These are phyloP conservation scores for Saccharata proteae DNA, from an alignment of 2,329 filamentous ascomycete genomes.

Conservation along the genomic window DNA sequence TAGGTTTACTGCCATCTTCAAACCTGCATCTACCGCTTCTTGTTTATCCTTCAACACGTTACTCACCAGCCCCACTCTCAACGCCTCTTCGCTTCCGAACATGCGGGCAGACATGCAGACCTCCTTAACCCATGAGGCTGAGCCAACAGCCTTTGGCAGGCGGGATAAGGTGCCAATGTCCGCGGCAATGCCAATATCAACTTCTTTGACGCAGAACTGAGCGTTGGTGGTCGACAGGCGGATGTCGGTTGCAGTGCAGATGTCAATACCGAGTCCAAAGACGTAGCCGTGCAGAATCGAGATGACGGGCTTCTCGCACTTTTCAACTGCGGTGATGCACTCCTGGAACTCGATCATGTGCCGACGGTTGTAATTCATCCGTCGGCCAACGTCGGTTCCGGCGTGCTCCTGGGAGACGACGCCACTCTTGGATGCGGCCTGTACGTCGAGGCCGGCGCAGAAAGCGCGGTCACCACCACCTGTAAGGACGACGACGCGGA, in stretches of 20 bases:
- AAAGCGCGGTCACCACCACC: conserved; percentile 76
- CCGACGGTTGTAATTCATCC: conserved; percentile 39
- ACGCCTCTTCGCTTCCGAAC: conserved; percentile 57
- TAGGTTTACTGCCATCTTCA: conserved; percentile 53
- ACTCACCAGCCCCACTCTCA: conserved; percentile 58
- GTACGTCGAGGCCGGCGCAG: conserved; percentile 73
- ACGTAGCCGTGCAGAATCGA: conserved; percentile 22
- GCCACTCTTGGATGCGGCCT: conserved; percentile 48
- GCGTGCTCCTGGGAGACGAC: conserved; percentile 42
- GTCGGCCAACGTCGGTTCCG: conserved; percentile 33
- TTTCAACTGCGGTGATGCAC: conserved; percentile 63
- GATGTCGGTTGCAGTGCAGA: conserved; percentile 58
- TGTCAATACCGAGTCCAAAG: conserved; percentile 30
- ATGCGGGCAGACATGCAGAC: conserved; percentile 59
- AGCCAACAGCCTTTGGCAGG: conserved; percentile 61
- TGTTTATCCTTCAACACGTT: conserved; percentile 50
- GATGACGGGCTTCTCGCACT: conserved; percentile 58
- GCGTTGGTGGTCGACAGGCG: conserved; percentile 50
- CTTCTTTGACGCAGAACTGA: conserved; percentile 63
- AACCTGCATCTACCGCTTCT: conserved; percentile 47
- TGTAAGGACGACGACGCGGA: conserved; percentile 68
- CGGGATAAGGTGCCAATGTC: conserved; percentile 66
- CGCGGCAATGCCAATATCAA: conserved; percentile 69
- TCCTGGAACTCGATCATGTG: conserved; percentile 72
- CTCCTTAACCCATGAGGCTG: conserved; percentile 66